Base-by-base conservation (phyloP, 2,329 filamentous ascomycete genomes). In the Teratosphaeria destructans region DNA sequence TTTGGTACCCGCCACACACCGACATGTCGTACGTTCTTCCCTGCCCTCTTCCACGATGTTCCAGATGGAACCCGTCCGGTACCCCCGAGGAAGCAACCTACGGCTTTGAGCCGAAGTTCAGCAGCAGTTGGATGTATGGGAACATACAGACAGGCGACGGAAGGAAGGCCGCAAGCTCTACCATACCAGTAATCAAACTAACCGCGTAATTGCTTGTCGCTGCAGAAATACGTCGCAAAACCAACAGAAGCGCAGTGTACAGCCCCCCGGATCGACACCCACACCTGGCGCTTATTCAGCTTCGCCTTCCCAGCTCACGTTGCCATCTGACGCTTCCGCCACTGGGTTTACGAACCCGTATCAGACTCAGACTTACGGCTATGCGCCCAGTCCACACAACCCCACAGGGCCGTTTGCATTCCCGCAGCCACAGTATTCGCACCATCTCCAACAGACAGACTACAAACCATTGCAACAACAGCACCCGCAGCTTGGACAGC, bases 171-270 rank as follows among this genome's bases (percentile, higher is more conserved):
- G 43, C 43, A 23, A 6, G 43, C 43, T n/a, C n/a, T 49, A 49
- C 16, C 43, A 49, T 49, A 10, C 11, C 19, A 49, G n/a, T 49
- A 16, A 49, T 49, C 19, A 23, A 49, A 11, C 43, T 49, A 49
- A 49, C 43, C 43, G 43, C 43, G 43, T 19, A 23, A 49, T 19
- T 14, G 57, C 34, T 54, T 26, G 26, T 60, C 49, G 60, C 58
- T 57, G 29, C 60, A 72, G 69, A 63, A 78, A 75, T 70, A 71
- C 72, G 54, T 74, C 75, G 34, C 72, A 71, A 58, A 71, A 73
- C 63, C 43, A 49, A 49, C 70, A 74, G 67, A 76, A 76, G 67
- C 76, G 75, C 68, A 77, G 69, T 62, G 67, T 76, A 65, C 76
- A 77, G 64, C 74, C 73, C 35, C 74, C 73, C 52, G 62, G 64